These are phyloP conservation scores for Ganoderma leucocontextum DNA, from an alignment of 1,284 basidiomycete species.

Conservation along the genomic window DNA sequence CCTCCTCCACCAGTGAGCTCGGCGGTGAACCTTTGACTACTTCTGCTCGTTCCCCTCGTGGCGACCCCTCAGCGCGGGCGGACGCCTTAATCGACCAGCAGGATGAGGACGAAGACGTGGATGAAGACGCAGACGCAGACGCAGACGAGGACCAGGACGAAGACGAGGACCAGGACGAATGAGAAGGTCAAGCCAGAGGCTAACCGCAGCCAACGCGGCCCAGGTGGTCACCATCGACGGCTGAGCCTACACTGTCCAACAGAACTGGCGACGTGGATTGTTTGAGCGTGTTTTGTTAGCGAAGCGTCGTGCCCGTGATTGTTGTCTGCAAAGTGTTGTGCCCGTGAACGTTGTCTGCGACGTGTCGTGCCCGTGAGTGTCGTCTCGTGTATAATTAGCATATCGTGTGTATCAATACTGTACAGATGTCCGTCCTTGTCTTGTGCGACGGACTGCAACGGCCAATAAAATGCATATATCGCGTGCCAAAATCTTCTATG, in stretches of 20 bases:
- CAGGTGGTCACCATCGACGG: background rate
- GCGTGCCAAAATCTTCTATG: too few species aligned
- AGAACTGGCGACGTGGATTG: background rate
- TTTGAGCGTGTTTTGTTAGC: background rate
- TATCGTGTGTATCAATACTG: background rate
- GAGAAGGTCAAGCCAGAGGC: background rate
- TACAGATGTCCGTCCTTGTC: background rate
- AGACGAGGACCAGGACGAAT: slow-evolving; percentile 30
- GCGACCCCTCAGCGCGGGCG: too few species aligned
- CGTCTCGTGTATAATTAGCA: background rate
- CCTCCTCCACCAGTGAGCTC: background rate
- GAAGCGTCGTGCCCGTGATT: background rate
- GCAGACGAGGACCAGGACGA: too few species aligned
- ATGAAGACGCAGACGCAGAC: too few species aligned
- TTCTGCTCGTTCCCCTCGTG: too few species aligned
- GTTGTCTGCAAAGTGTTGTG: background rate
- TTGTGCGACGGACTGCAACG: too few species aligned
- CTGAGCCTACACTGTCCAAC: background rate
- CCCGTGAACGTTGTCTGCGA: background rate
- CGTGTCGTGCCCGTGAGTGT: background rate
- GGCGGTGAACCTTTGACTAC: too few species aligned
- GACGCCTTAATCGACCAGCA: too few species aligned
- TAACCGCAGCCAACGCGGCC: background rate
- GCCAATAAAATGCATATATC: too few species aligned
- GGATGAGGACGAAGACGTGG: too few species aligned